Conservation (phyloP, 192 early-diverging fungal genomes). For the Entomortierella chlamydospora region DNA sequence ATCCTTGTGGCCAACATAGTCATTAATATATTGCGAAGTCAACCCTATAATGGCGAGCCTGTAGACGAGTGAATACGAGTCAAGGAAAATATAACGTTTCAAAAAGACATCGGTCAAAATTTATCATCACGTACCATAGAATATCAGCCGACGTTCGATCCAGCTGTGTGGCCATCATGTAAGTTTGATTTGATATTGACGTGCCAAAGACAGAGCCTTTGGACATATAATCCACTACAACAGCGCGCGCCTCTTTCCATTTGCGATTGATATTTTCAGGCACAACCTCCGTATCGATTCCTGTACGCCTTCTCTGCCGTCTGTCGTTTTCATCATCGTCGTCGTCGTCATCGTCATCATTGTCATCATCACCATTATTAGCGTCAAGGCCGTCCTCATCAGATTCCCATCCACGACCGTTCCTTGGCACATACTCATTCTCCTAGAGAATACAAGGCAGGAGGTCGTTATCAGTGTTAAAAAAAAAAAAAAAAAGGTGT, state of each 20-base stretch:
- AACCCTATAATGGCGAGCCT: conserved; percentile 86
- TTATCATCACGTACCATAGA: conserved; percentile 77
- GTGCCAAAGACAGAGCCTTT: conserved; percentile 74
- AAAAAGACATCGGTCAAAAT: no score
- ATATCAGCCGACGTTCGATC: conserved; percentile 76
- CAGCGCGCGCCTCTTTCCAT: conserved; percentile 50
- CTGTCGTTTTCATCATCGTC: conserved; percentile 52
- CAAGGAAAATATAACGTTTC: not conserved
- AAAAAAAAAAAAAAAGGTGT: not conserved
- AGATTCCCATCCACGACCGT: conserved; percentile 34
- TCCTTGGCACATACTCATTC: conserved; percentile 46
- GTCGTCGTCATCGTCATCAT: conserved; percentile 43
- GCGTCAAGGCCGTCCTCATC: conserved; percentile 52
- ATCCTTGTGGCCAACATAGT: conserved; percentile 74
- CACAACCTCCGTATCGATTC: conserved; percentile 53
- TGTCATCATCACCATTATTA: conserved; percentile 39
- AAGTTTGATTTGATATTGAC: conserved; percentile 77
- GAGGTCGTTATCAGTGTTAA: not conserved
- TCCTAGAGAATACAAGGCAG: conserved; percentile 23
- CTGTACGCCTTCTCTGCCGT: conserved; percentile 53
- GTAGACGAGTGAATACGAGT: not conserved
- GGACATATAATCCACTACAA: conserved; percentile 85
- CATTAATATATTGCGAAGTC: conserved; percentile 81
- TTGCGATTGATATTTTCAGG: conserved; percentile 44
- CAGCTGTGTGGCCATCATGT: conserved; percentile 80